Conservation (phyloP, 2,329 filamentous ascomycete species). For the Neopestalotiopsis sp. region DNA sequence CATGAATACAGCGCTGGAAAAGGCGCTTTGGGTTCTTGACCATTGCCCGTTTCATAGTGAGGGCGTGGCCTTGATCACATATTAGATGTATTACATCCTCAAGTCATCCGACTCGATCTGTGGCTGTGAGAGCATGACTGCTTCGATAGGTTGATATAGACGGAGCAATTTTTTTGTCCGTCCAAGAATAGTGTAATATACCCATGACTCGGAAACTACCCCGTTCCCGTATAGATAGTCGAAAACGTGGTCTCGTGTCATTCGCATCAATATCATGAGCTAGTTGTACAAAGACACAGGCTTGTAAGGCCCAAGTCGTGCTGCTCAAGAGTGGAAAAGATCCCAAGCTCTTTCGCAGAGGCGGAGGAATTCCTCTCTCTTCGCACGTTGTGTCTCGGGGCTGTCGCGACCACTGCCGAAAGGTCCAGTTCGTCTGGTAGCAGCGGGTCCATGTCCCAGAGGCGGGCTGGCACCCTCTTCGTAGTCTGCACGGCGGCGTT, state of each 20-base stretch:
- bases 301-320: constrained; percentile 21
- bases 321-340: constrained; percentile 83
- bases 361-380: constrained; percentile 90
- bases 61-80: not conserved
- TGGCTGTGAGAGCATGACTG: not conserved
- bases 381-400: constrained; percentile 80
- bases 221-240: not conserved
- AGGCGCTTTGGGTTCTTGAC: not conserved
- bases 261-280: constrained; percentile 27
- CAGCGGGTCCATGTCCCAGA: constrained; percentile 73
- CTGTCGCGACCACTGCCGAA: constrained; percentile 84
- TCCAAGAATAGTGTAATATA: constrained; percentile 5
- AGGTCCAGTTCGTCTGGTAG: constrained; percentile 63
- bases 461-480: constrained; percentile 88
- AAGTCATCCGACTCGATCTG: not conserved
- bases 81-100: constrained; percentile 12
- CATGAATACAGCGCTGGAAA: not conserved
- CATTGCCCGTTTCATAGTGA: not conserved
- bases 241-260: constrained; percentile 11
- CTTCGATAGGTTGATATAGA: not conserved
- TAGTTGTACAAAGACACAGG: constrained; percentile 30
- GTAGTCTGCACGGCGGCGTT: constrained; percentile 88
- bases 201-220: not conserved
- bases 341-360: constrained; percentile 94
- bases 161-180: not conserved